Evolutionary conservation across 2,329 filamentous ascomycete species (phyloP), one percentile per base, ranked within the genome.

Genomic region (Plenodomus lindquistii): DNA sequence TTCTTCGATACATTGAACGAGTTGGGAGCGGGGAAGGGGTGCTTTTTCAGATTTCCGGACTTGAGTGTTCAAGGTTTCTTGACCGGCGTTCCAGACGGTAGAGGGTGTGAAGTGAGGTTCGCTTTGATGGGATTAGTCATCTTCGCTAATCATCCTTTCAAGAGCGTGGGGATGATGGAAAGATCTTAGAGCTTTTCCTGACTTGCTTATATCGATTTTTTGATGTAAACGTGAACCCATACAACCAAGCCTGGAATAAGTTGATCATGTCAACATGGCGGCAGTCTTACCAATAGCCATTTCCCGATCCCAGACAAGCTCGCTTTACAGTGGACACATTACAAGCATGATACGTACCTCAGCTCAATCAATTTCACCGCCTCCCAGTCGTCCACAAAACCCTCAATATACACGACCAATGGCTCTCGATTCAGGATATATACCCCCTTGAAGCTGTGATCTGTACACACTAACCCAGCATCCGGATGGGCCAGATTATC

Each of bases 1-100:
- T 24, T 77, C 70, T 62, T 85, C 83, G 50, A 85, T 78, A 60
- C 83, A 85, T 50, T 81, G 78, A 7, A 85, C 80, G 0, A 73
- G 73, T 57, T 79, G 75, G 48, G 63, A 56, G 22, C 69, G 66
- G 2, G 69, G 63, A 1, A 72, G 59, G 11, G 54, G 57, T 0
- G 77, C 76, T 56, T 79, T 78, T 50, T 84, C 79, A 0, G 81
- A 84, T 46, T 78, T 73, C 2, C 83, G 79, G 31, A 83, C 71
- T 2, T 65, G 63, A 2, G 74, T 68, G 57, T 85, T 77, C 38
- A 80, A 63, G 5, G 65, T 71, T 59, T 81, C 77, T 36, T 72
- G 70, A 31, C 72, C 68, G 31, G 76, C 74, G 51, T 78, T 77
- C 70, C 79, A 81, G 41, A 85, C 72, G 5, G 81, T 84, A 0